Evolutionary conservation across 2,329 filamentous ascomycete species (phyloP).

Genomic region (Botrytis fabae): DNA sequence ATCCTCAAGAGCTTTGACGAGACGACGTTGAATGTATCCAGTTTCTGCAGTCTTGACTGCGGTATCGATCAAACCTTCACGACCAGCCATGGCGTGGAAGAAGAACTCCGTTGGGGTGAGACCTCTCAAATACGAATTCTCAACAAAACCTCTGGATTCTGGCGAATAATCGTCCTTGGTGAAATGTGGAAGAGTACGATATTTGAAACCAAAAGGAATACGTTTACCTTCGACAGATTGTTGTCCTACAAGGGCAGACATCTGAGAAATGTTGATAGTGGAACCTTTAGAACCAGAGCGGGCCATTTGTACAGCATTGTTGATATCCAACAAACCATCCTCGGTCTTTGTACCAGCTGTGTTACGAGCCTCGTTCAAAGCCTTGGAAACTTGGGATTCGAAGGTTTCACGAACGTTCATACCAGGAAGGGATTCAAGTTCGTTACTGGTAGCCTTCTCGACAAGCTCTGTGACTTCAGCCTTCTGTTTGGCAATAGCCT

Average conservation of each 20-base stretch:
- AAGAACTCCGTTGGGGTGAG: constrained; percentile 96
- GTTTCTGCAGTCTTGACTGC: constrained; percentile 99
- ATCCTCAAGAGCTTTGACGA: constrained; percentile 97
- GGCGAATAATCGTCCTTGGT: constrained; percentile 99
- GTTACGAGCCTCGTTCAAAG: constrained; percentile 93
- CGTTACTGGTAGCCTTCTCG: constrained; percentile 75
- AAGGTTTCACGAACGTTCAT: constrained; percentile 99
- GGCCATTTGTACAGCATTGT: constrained; percentile 97
- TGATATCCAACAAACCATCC: constrained; percentile 88
- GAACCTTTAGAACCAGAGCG: constrained; percentile 97
- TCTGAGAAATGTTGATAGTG: constrained; percentile 98
- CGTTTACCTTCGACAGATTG: constrained; percentile 98
- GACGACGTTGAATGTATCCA: constrained; percentile 96
- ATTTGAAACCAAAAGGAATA: constrained; percentile 99
- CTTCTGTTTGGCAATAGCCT: constrained; percentile 80
- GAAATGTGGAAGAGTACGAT: constrained; percentile 94
- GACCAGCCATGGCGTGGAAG: constrained; percentile 99
- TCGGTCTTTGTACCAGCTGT: constrained; percentile 91
- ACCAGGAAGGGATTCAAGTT: constrained; percentile 89
- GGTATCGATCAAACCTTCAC: constrained; percentile 99
- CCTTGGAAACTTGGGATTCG: constrained; percentile 93
- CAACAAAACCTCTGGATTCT: constrained; percentile 94
- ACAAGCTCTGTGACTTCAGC: constrained; percentile 75
- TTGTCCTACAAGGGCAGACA: constrained; percentile 96
- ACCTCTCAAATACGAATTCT: constrained; percentile 96